Percentiles rank a stretch among this genome's conserved stretches.
Evolutionary conservation across 148 eudicot genomes (phyloP).

Genomic region (Rhododendron ferrugineum): DNA sequence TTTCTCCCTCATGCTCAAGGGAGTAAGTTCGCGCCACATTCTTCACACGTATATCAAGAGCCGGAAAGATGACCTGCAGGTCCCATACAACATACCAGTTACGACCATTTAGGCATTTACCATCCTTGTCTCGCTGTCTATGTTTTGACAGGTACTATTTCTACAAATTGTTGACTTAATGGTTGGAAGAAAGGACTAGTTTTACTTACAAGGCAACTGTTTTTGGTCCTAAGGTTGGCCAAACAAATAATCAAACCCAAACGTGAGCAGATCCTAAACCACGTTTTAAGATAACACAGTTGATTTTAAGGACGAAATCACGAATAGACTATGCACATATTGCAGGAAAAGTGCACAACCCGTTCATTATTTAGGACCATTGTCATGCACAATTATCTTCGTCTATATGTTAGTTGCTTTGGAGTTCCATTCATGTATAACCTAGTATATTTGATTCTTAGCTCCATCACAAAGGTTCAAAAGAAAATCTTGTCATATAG

Average conservation of each 20-base stretch:
- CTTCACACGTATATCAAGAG: conserved; percentile 95
- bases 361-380: not conserved
- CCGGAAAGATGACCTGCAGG: conserved; percentile 89
- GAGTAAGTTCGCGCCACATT: conserved; percentile 96
- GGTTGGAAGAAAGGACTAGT: not conserved
- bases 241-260: not conserved
- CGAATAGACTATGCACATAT: not conserved
- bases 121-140: not conserved
- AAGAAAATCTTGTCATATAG: not conserved
- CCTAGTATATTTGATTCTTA: not conserved
- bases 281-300: not conserved
- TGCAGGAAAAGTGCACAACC: not conserved
- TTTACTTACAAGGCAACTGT: not conserved
- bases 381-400: not conserved
- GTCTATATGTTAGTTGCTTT: not conserved
- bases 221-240: conserved; percentile 1
- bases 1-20: conserved; percentile 95
- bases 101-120: not conserved
- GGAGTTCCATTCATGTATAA: not conserved
- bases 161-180: not conserved
- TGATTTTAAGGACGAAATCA: not conserved
- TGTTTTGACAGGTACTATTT: not conserved
- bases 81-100: conserved; percentile 1
- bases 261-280: not conserved
- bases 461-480: not conserved